Percentiles rank a stretch among this genome's conserved stretches.
Evolutionary conservation across 805 yeast species (phyloP).

Genomic region (Henningerozyma blattae): DNA sequence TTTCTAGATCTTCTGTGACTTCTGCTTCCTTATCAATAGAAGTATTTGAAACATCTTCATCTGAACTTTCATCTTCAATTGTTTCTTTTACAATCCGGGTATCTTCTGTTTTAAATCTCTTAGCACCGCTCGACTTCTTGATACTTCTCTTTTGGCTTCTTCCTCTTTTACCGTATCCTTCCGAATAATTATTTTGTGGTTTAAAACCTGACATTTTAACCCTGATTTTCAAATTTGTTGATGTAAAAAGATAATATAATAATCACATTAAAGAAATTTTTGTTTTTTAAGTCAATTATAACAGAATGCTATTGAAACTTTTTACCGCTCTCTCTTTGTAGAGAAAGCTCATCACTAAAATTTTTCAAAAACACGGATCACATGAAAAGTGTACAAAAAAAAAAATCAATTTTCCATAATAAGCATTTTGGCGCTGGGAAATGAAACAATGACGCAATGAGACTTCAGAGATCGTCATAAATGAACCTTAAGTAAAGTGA

Average conservation of each 20-base stretch:
- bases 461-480: no score
- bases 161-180: constrained; percentile 37
- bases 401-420: no score
- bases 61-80: constrained; percentile 4
- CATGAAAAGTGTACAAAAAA: no score
- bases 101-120: constrained; percentile 22
- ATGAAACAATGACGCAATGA: no score
- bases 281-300: no score
- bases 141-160: constrained; percentile 50
- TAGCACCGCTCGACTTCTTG: constrained; percentile 32
- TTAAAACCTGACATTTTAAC: background rate
- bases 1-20: constrained; percentile 13
- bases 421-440: no score
- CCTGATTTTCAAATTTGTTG: no score
- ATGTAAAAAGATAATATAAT: no score
- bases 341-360: background rate
- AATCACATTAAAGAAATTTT: no score
- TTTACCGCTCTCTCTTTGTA: background rate
- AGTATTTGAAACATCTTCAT: constrained; percentile 8
- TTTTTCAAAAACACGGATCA: background rate
- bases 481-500: no score
- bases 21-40: constrained; percentile 5
- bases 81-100: constrained; percentile 5
- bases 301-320: no score
- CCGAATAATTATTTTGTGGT: no score